Evolutionary conservation across 129 eudicot genomes (phyloP).

Genomic region (Helianthus tuberosus): DNA sequence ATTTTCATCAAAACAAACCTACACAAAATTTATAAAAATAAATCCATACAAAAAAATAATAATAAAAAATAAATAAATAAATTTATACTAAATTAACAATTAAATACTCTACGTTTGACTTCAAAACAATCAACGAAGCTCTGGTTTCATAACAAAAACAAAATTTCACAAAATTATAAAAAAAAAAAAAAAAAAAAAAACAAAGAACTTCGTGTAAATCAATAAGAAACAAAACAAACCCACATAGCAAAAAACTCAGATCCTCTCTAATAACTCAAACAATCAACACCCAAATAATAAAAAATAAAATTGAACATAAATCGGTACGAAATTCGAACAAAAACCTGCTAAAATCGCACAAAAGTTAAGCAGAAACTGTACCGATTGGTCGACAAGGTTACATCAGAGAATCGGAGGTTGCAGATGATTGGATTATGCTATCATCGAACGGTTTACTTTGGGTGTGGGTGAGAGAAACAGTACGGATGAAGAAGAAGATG

Average conservation of each 20-base stretch:
- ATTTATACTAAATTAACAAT: conserved; percentile 3
- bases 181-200: not conserved
- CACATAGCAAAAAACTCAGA: conserved; percentile 30
- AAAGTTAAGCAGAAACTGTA: conserved; percentile 27
- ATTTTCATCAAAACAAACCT: too few species aligned
- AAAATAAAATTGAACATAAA: conserved; percentile 8
- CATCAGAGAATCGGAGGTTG: conserved; percentile 11
- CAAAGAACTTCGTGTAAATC: conserved; percentile 10
- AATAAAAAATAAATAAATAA: not conserved
- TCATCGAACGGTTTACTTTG: conserved; percentile 22
- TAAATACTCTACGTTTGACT: conserved; percentile 19
- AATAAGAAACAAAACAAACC: conserved; percentile 15
- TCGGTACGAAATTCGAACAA: not conserved
- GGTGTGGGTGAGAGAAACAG: conserved; percentile 27
- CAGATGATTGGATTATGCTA: conserved; percentile 9
- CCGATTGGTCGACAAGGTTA: conserved; percentile 25
- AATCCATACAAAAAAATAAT: conserved; percentile 3
- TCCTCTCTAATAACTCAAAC: conserved; percentile 35
- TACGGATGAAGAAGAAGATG: not conserved
- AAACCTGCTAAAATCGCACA: conserved; percentile 6
- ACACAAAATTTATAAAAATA: too few species aligned
- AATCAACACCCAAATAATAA: conserved; percentile 18
- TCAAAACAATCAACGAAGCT: not conserved
- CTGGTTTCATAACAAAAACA: conserved; percentile 1
- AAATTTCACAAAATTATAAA: not conserved